Conservation (phyloP, 179 eudicot genomes). For the Spergularia azorica region DNA sequence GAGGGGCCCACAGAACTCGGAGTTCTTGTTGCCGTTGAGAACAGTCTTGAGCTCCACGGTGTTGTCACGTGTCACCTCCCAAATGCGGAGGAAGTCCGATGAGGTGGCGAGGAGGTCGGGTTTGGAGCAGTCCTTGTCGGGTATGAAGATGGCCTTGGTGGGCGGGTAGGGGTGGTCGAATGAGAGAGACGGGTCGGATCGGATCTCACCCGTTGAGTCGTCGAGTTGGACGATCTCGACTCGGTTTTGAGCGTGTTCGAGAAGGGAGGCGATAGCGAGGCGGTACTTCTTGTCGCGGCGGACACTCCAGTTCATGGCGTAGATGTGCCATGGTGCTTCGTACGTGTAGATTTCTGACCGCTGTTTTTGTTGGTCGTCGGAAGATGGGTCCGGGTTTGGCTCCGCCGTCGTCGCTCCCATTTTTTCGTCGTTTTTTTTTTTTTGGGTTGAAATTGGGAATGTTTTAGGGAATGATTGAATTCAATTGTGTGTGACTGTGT, state of each 20-base stretch:
- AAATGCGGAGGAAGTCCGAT: conserved; percentile 73
- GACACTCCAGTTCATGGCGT: conserved; percentile 97
- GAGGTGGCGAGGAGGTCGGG: conserved; percentile 63
- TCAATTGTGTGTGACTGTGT: no score
- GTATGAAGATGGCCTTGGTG: conserved; percentile 77
- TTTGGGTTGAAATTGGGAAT: no score
- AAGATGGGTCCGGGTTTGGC: conserved; percentile 45
- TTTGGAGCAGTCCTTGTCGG: conserved; percentile 32
- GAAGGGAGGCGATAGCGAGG: conserved; percentile 77
- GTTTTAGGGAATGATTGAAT: no score
- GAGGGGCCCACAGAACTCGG: conserved; percentile 78
- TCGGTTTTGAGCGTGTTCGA: conserved; percentile 72
- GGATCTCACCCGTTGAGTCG: conserved; percentile 55
- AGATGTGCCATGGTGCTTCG: conserved; percentile 99
- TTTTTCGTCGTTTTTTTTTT: background rate
- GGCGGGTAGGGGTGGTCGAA: conserved; percentile 86
- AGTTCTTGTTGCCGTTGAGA: conserved; percentile 73
- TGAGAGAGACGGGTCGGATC: conserved; percentile 64
- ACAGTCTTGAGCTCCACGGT: conserved; percentile 44
- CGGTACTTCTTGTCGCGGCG: conserved; percentile 91
- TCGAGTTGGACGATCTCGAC: conserved; percentile 68
- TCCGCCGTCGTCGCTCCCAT: background rate
- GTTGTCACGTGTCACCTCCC: conserved; percentile 42
- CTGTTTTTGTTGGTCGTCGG: conserved; percentile 69
- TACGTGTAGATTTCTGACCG: conserved; percentile 95